Base-by-base conservation (phyloP, 2,329 filamentous ascomycete species). In the Xylaria sp. region DNA sequence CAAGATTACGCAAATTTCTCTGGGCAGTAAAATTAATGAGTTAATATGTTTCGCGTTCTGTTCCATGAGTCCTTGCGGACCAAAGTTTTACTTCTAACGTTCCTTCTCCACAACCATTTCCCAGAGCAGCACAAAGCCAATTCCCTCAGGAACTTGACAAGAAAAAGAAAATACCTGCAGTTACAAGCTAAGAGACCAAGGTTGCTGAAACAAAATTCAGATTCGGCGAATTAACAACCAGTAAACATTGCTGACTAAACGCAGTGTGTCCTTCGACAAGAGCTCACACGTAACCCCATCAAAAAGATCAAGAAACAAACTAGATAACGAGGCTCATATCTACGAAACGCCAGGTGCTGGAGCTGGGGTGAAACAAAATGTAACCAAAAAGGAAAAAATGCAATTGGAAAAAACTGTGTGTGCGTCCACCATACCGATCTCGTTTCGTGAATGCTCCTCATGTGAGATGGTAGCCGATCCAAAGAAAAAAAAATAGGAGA, bases 11-110 rank as follows among this genome's bases (percentile, higher is more conserved):
- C n/a, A 33, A 11, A 7, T 8, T 5, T 1, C 33, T 14, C 37
- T 1, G 47, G 37, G 15, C 8, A 51, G 12, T 55, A n/a, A 15
- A 17, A 15, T 23, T 31, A 25, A n/a, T 17, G 35, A 11, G 33
- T 35, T 17, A 31, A 31, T 43, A 15, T 54, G 21, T 15, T 45
- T 58, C 21, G 43, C 25, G 42, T 64, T 65, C 55, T 19, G 52
- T n/a, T 45, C 6, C 43, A 19, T 55, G 38, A 19, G 45, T 59
- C 46, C 40, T 64, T 12, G 45, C 59, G 33, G 40, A 52, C 38
- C 52, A 31, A 61, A 56, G 28, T 14, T 53, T 23, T 61, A 54
- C 21, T 49, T 23, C 38, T 12, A 17, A 1, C 28, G n/a, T 7
- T 25, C 23, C 11, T 11, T 9, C 19, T 55, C 47, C 17, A 12